Conservation (phyloP, 2,329 filamentous ascomycete species). For the Monilinia laxa region DNA sequence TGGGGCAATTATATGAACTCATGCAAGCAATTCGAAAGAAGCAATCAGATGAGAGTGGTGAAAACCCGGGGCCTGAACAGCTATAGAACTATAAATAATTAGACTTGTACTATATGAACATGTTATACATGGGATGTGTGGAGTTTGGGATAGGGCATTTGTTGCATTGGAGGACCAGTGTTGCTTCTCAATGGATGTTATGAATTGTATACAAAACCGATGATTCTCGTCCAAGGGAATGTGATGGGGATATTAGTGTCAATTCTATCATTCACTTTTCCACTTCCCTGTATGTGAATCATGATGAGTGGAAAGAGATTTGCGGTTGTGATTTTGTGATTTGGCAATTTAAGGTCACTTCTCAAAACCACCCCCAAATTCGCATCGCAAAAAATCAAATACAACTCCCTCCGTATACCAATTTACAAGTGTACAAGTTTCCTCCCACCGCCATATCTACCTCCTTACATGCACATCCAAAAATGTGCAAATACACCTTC, state of each 20-base stretch:
- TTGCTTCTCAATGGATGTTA: conserved; percentile 15
- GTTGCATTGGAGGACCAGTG: conserved; percentile 14
- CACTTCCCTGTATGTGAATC: not conserved
- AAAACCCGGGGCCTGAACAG: conserved; percentile 10
- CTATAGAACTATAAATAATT: conserved; percentile 7
- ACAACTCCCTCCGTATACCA: too few relatives aligned
- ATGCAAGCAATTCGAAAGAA: conserved; percentile 72
- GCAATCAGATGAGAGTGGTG: conserved; percentile 21
- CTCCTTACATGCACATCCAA: not conserved
- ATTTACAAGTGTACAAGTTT: too few relatives aligned
- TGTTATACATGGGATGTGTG: conserved; percentile 17
- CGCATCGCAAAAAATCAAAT: not conserved
- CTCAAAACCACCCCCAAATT: not conserved
- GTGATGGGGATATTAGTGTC: not conserved
- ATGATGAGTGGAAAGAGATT: not conserved
- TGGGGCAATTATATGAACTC: conserved; percentile 90
- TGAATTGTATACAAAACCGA: not conserved
- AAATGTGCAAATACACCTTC: conserved; percentile 20
- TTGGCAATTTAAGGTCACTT: not conserved
- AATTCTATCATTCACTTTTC: conserved; percentile 1
- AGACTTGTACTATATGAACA: conserved; percentile 10
- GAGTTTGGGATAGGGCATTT: conserved; percentile 5
- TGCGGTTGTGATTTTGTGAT: not conserved
- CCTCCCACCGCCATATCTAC: not conserved
- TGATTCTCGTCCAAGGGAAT: not conserved